Evolutionary conservation across 495 filamentous ascomycete species (phyloP), one percentile per base, ranked within the genome.

Genomic region (Pseudotulostoma volvatum): DNA sequence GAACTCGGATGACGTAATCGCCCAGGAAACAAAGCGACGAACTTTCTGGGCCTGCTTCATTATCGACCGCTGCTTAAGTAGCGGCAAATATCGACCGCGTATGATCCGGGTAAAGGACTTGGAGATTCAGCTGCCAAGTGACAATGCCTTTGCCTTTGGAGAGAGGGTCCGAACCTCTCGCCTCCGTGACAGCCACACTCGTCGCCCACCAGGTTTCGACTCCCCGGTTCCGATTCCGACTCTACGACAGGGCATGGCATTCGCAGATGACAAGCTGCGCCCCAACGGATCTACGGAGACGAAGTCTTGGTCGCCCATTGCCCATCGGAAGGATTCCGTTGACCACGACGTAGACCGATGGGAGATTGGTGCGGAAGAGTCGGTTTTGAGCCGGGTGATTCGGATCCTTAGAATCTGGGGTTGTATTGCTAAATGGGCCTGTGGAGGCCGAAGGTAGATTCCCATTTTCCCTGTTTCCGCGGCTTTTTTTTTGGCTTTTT

Each of bases 11-110:
- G 61, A 70, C 25, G 64, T 77, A 25, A 76, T 84, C 28, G 64
- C 76, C 5, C 78, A 78, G 47, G 84, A 93, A 56, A 73, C 84
- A 11, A 70, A 74, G 48, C 72, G 84, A 23, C 76, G 84, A 18
- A 88, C 84, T 3, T 84, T 88, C 53, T 93, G 82, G 69, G 82
- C 82, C 39, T 84, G 81, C 44, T 81, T 87, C 46, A 75, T 88
- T 37, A 68, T 92, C 43, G 84, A 93, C 51, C 71, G 83, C 9
- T 79, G 81, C 50, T 57, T 90, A 21, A 75, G 77, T 37, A 82
- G 77, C 47, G 83, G 83, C 17, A 79, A 81, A 47, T 76, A 77
- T 42, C 69, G 82, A 5, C 74, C 77, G 1, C 71, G 74, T 11
- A 81, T 81, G 60, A 71, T 85, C 39, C 64, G 66, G 14, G 65